These are phyloP conservation scores for Petunia secreta DNA, from an alignment of 257 asterid genomes.

Conservation along the genomic window DNA sequence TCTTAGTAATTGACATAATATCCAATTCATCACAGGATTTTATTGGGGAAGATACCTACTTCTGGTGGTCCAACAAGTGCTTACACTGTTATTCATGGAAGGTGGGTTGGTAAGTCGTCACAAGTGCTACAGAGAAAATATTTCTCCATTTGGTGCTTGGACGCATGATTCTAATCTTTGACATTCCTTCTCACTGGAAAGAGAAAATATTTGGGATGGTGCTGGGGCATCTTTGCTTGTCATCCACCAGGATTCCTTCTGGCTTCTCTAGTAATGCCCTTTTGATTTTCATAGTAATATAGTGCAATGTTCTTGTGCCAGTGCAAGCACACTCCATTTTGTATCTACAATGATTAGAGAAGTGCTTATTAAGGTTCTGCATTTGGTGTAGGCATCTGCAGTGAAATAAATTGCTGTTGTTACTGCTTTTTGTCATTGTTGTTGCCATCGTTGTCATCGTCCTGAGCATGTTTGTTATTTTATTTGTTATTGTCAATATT, in stretches of 20 bases:
- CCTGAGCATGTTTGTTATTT: slow-evolving; percentile 2
- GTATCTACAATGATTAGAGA: background rate
- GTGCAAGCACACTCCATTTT: slow-evolving; percentile 14
- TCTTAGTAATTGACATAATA: slow-evolving; percentile 48
- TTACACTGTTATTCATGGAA: slow-evolving; percentile 81
- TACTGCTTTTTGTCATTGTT: slow-evolving; percentile 3
- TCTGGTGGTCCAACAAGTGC: slow-evolving; percentile 84
- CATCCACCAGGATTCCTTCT: slow-evolving; percentile 18
- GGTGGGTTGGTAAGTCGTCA: slow-evolving; percentile 81
- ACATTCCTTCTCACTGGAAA: slow-evolving; percentile 1
- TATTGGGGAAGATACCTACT: slow-evolving; percentile 94
- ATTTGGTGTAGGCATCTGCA: slow-evolving; percentile 17
- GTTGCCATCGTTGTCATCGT: background rate
- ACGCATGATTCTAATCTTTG: slow-evolving; percentile 20
- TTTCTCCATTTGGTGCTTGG: slow-evolving; percentile 40
- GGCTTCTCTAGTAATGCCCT: slow-evolving; percentile 5
- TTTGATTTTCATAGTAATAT: slow-evolving; percentile 6
- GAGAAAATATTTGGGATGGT: slow-evolving; percentile 2
- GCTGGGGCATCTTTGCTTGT: background rate
- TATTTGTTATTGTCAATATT: slow-evolving; percentile 19
- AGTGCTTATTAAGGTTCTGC: slow-evolving; percentile 10
- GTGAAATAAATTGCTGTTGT: background rate
- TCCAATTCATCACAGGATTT: slow-evolving; percentile 89
- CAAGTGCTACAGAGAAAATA: slow-evolving; percentile 44
- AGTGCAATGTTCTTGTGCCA: slow-evolving; percentile 2